Evolutionary conservation across 352 stramenopile species (phyloP), one percentile per base, ranked within the genome.

Genomic region (Peronospora destructor): DNA sequence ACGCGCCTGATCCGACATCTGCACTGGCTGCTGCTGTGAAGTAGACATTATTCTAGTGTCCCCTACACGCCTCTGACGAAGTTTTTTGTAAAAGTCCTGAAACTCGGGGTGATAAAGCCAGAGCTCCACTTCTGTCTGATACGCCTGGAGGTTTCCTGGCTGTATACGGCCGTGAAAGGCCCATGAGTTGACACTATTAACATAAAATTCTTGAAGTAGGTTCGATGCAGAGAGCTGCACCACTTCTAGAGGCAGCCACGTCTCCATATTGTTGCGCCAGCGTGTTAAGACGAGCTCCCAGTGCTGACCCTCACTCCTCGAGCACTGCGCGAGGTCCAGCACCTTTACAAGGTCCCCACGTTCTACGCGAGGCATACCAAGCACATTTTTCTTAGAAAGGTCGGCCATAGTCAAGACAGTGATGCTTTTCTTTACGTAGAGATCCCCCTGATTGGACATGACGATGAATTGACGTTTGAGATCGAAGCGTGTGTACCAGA

Each of bases 131-230:
- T 90, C 78, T 1, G 78, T 90, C 26, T 57, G 63, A 44, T 69
- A 80, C 2, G 25, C 34, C 11, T 33, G 36, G 9, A 84, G 59
- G 28, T 63, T 84, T 8, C 61, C 46, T 1, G 59, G 53, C 23
- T 67, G 55, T 21, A 87, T 49, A 26, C 78, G 76, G 17, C 61
- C 45, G 29, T 68, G 61, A 35, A 86, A 78, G 5, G 48, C 62
- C 78, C 78, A 90, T 30, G 78, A 90, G 52, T 90, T 90, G 53
- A 86, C 71, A 21, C 56, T 82, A 45, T 79, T 85, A 35, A 87
- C 76, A 41, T 85, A 90, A 49, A 90, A 86, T 45, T 79, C 70
- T 45, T 90, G 75, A 38, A 90, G 50, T 37, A 87, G 43, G 8
- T 73, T 49, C 12, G 62, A 29, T 6, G 70, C 62, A 21, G 60